phyloP scores from a whole-genome alignment of 176 grass and related monocot species.

The Carex scoparia region DNA sequence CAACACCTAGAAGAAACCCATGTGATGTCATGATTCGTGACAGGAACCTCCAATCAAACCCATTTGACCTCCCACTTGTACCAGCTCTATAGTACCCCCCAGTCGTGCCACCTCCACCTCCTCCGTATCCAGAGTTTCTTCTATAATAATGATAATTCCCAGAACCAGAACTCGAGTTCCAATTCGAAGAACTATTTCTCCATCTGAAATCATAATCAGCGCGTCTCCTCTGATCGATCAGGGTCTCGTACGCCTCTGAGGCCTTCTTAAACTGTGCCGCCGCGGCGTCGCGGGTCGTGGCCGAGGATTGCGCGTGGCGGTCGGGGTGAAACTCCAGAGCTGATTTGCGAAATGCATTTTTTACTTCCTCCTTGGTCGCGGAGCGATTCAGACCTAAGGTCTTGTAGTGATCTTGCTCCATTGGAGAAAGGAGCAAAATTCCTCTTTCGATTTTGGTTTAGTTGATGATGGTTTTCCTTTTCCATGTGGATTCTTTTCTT shows the following conservation, averaged over 20 bases:
- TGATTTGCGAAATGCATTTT: conserved; percentile 7
- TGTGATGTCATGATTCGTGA: not conserved
- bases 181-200: conserved; percentile 11
- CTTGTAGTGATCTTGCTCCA: conserved; percentile 26
- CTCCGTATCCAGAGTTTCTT: not conserved
- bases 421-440: not conserved
- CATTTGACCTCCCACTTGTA: not conserved
- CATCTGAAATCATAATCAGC: conserved; percentile 14
- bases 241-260: conserved; percentile 20
- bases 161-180: not conserved
- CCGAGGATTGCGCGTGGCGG: conserved; percentile 13
- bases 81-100: not conserved
- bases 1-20: not conserved
- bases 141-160: not conserved
- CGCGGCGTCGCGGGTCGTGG: not conserved
- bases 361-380: conserved; percentile 16
- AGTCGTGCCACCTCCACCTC: not conserved
- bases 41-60: not conserved
- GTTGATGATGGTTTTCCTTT: not conserved
- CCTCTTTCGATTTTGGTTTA: not conserved
- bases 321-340: conserved; percentile 17
- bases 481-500: not conserved
- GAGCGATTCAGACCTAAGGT: not conserved
- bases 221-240: conserved; percentile 1
- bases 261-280: not conserved